Percentiles rank a stretch among this genome's conserved stretches.
Conservation (phyloP, 306 rosid genomes). For the Fagus sylvatica region DNA sequence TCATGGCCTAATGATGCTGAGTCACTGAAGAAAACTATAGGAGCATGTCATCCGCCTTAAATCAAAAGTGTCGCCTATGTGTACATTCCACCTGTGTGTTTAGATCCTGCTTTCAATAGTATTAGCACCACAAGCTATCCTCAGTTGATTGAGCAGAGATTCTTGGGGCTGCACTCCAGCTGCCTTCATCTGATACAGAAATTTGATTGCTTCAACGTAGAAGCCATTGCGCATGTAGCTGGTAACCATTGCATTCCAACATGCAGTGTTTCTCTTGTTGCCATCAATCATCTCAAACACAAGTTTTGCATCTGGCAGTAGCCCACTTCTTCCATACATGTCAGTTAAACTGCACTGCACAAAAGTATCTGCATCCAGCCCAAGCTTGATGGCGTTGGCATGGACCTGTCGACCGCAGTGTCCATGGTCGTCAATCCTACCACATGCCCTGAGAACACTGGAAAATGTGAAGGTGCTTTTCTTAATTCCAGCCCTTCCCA, state of each 20-base stretch:
- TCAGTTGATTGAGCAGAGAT: constrained; percentile 50
- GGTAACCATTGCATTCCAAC: constrained; percentile 70
- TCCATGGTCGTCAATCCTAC: constrained; percentile 40
- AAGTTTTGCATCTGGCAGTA: constrained; percentile 42
- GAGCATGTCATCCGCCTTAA: constrained; percentile 5
- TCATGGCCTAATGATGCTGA: too few relatives aligned
- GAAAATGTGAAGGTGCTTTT: constrained; percentile 52
- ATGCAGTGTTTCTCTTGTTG: constrained; percentile 37
- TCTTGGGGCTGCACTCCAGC: constrained; percentile 49
- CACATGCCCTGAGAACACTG: constrained; percentile 65
- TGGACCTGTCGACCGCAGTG: constrained; percentile 54
- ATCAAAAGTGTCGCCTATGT: background rate
- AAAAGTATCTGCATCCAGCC: constrained; percentile 34
- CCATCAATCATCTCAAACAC: constrained; percentile 40
- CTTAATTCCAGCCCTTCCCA: constrained; percentile 53
- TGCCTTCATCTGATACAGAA: constrained; percentile 54
- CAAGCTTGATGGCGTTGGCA: constrained; percentile 53
- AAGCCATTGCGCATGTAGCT: constrained; percentile 42
- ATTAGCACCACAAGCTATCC: constrained; percentile 44
- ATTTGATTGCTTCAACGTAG: constrained; percentile 55
- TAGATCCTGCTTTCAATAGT: constrained; percentile 16
- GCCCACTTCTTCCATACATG: constrained; percentile 58
- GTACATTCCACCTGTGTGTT: constrained; percentile 17
- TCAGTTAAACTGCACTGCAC: constrained; percentile 60
- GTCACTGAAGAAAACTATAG: background rate